Percentiles rank a stretch among this genome's conserved stretches.
Evolutionary conservation across 352 stramenopile genomes (phyloP).

Genomic region (Globisporangium carolinianum): DNA sequence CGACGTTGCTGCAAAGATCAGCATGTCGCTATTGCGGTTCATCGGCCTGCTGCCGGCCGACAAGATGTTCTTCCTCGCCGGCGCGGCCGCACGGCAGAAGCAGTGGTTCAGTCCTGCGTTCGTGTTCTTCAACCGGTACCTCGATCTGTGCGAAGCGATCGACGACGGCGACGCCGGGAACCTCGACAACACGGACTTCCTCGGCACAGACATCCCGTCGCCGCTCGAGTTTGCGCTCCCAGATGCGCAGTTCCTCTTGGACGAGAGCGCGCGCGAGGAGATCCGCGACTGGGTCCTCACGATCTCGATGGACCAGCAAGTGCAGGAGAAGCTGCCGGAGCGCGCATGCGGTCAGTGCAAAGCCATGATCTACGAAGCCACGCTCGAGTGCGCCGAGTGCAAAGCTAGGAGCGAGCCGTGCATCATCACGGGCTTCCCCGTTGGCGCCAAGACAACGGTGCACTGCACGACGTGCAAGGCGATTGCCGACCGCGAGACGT

Average conservation of each 20-base stretch:
- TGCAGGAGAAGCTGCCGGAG: slow-evolving; percentile 87
- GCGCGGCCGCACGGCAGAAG: slow-evolving; percentile 66
- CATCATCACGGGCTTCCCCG: slow-evolving; percentile 89
- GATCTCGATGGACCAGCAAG: slow-evolving; percentile 93
- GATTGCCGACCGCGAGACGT: slow-evolving; percentile 78
- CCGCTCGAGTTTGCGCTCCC: slow-evolving; percentile 72
- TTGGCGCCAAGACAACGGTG: slow-evolving; percentile 80
- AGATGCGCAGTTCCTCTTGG: slow-evolving; percentile 65
- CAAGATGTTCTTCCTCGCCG: slow-evolving; percentile 93
- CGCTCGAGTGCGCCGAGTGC: slow-evolving; percentile 70
- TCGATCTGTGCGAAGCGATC: slow-evolving; percentile 93
- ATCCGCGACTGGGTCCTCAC: slow-evolving; percentile 93
- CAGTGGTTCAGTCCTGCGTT: slow-evolving; percentile 91
- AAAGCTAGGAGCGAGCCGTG: slow-evolving; percentile 75
- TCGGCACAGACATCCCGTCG: slow-evolving; percentile 88
- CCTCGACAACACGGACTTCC: slow-evolving; percentile 93
- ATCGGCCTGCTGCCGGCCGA: slow-evolving; percentile 85
- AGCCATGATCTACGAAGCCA: slow-evolving; percentile 85
- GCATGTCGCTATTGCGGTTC: slow-evolving; percentile 88
- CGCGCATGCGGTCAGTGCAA: slow-evolving; percentile 65
- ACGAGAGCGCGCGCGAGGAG: slow-evolving; percentile 87
- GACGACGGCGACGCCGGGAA: slow-evolving; percentile 81
- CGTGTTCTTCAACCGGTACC: slow-evolving; percentile 93
- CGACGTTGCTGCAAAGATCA: slow-evolving; percentile 72
- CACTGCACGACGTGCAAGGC: slow-evolving; percentile 87